These are phyloP conservation scores for Trypanosoma scelopori DNA, from an alignment of 208 protist species.

Conservation along the genomic window DNA sequence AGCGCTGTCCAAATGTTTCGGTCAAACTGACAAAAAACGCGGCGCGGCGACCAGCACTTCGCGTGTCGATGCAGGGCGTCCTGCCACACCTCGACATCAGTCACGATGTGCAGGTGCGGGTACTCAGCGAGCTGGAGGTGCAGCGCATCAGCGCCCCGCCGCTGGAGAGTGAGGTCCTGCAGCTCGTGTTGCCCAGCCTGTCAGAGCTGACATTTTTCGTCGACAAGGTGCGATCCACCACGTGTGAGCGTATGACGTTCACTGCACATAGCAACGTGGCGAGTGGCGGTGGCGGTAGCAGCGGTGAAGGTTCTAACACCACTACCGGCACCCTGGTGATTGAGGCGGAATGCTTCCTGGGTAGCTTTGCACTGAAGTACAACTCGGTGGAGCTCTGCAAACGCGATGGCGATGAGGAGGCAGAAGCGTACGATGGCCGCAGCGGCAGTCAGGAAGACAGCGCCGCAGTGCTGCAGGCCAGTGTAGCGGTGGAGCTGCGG, in stretches of 20 bases:
- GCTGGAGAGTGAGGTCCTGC: constrained; percentile 47
- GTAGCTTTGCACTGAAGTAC: constrained; percentile 67
- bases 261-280: constrained; percentile 16
- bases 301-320: neutral
- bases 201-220: constrained; percentile 73
- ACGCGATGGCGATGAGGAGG: constrained; percentile 7
- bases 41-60: constrained; percentile 27
- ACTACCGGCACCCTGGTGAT: constrained; percentile 41
- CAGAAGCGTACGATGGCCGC: constrained; percentile 14
- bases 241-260: constrained; percentile 68
- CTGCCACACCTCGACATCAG: constrained; percentile 50
- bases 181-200: constrained; percentile 60
- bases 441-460: neutral
- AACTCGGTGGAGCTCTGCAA: constrained; percentile 45
- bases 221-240: constrained; percentile 62
- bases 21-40: constrained; percentile 56
- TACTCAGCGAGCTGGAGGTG: constrained; percentile 62
- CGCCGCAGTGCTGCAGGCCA: constrained; percentile 13
- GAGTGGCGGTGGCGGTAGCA: neutral
- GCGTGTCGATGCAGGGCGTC: constrained; percentile 43
- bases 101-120: constrained; percentile 76
- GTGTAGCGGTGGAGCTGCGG: constrained; percentile 59
- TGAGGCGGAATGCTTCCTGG: constrained; percentile 53
- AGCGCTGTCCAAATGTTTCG: constrained; percentile 32
- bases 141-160: constrained; percentile 46